Evolutionary conservation across 2,329 filamentous ascomycete genomes (phyloP), one percentile per base, ranked within the genome.

Genomic region (Penicillium sp.): DNA sequence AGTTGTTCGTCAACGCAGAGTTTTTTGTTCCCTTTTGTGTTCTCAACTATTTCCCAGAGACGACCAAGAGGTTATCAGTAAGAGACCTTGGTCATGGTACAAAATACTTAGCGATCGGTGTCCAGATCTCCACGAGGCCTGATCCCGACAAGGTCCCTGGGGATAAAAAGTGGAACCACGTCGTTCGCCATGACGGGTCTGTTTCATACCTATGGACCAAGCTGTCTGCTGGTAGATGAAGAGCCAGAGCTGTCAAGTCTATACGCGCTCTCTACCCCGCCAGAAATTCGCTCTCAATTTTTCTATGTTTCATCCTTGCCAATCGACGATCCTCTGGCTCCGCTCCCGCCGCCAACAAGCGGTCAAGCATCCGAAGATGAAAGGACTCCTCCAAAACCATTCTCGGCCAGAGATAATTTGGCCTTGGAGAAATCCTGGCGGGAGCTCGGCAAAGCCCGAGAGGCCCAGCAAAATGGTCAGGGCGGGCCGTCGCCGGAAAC

Each of bases 281-380:
- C 85, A 0, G 72, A 67, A 28, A 75, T 90, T 57, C 82, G 83
- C 35, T 84, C 89, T 25, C 91, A 92, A 65, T 97, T 92, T 79
- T 97, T 97, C 78, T 97, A 96, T 76, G 85, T 87, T 14, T 95
- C 92, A 11, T 81, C 87, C 13, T 84, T 94, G 53, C 89, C 92
- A 33, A 93, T 97, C 72, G 93, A 97, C 71, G 93, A 97, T 71
- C 92, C 92, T 26, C 83, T 96, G n/a, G 92, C 90, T 10, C 85
- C 89, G 75, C 83, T 78, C 71, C 86, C 75, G 73, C 83, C 75
- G 73, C 83, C 74, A 64, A 82, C 73, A 78, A 88, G 78, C 25
- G 75, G 76, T 52, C 74, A 79, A 58, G 76, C 73, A 54, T 73
- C 82, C 14, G 84, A 80, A 58, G 75, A 83, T 58, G 76, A 82